Percentiles rank a stretch among this genome's conserved stretches.
phyloP scores from a whole-genome alignment of 257 asterid species.

The Solanum clarkiae region DNA sequence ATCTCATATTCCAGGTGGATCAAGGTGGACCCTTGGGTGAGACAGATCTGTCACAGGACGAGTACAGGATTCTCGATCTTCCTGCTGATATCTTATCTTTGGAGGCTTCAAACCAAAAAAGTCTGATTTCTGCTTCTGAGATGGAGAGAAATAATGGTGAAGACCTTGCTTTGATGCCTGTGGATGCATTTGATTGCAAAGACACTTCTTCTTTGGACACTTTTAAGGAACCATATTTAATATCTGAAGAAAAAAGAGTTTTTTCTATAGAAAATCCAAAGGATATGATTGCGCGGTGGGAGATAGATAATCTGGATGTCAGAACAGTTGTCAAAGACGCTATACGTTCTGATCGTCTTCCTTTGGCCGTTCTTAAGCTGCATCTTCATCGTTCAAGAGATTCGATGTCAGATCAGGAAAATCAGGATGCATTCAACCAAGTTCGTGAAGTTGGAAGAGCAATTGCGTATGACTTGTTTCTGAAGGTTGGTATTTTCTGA shows the following conservation, averaged over 20 bases:
- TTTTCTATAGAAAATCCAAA: slow-evolving; percentile 58
- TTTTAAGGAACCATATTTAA: slow-evolving; percentile 23
- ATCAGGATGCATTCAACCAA: slow-evolving; percentile 73
- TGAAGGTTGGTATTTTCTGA: slow-evolving; percentile 50
- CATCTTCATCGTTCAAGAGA: slow-evolving; percentile 66
- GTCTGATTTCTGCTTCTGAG: slow-evolving; percentile 26
- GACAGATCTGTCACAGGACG: slow-evolving; percentile 42
- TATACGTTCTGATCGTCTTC: slow-evolving; percentile 86
- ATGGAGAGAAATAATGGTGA: slow-evolving; percentile 29
- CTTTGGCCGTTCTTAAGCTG: slow-evolving; percentile 88
- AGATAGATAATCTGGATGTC: slow-evolving; percentile 60
- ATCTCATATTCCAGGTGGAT: slow-evolving; percentile 33
- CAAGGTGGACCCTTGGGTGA: slow-evolving; percentile 25
- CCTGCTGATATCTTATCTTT: slow-evolving; percentile 27
- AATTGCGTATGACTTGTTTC: slow-evolving; percentile 74
- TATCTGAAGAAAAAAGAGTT: slow-evolving; percentile 45
- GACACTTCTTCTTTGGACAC: slow-evolving; percentile 18
- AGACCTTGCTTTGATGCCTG: slow-evolving; percentile 55
- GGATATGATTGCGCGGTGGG: slow-evolving; percentile 97
- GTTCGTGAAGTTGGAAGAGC: slow-evolving; percentile 81
- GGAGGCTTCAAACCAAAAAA: slow-evolving; percentile 31
- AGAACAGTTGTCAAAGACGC: slow-evolving; percentile 88
- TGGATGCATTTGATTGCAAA: slow-evolving; percentile 24
- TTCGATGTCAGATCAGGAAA: slow-evolving; percentile 40
- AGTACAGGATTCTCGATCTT: slow-evolving; percentile 28